phyloP scores from a whole-genome alignment of 2,329 filamentous ascomycete species.

The Diatrype stigma region DNA sequence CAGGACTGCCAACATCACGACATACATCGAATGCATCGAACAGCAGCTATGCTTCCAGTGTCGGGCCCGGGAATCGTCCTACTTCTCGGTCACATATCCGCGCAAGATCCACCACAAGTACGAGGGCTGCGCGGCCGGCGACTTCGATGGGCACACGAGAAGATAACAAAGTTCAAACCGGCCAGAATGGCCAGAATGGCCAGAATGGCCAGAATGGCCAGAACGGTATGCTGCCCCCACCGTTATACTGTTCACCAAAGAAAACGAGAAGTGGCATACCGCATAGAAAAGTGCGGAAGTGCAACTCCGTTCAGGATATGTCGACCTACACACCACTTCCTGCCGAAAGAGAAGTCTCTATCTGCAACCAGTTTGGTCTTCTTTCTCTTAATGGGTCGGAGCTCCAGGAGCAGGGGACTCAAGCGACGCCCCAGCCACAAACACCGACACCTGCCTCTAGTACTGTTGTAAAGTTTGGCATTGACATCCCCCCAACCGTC shows the following conservation, averaged over 20 bases:
- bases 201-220: slow-evolving; percentile 33
- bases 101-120: slow-evolving; percentile 19
- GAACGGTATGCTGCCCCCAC: slow-evolving; percentile 35
- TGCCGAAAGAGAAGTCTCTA: slow-evolving; percentile 40
- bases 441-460: slow-evolving; percentile 16
- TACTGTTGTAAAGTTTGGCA: slow-evolving; percentile 1
- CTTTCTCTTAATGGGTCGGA: slow-evolving; percentile 36
- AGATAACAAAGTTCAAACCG: slow-evolving; percentile 15
- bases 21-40: slow-evolving; percentile 22
- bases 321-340: slow-evolving; percentile 12
- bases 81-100: slow-evolving; percentile 25
- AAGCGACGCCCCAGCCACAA: slow-evolving; percentile 40
- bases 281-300: slow-evolving; percentile 20
- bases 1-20: slow-evolving; percentile 9
- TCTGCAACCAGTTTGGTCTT: slow-evolving; percentile 32
- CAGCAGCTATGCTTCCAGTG: slow-evolving; percentile 33
- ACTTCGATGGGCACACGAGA: slow-evolving; percentile 28
- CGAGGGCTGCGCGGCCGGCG: slow-evolving; percentile 24
- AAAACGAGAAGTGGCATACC: slow-evolving; percentile 10
- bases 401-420: slow-evolving; percentile 31
- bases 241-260: slow-evolving; percentile 9
- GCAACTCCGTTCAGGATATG: slow-evolving; percentile 21
- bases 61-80: slow-evolving; percentile 31
- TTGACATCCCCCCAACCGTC: slow-evolving; percentile 19
- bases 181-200: too few species aligned